Evolutionary conservation across 208 protist genomes (phyloP), one percentile per base, ranked within the genome.

Genomic region (Acanthamoeba sp.): DNA sequence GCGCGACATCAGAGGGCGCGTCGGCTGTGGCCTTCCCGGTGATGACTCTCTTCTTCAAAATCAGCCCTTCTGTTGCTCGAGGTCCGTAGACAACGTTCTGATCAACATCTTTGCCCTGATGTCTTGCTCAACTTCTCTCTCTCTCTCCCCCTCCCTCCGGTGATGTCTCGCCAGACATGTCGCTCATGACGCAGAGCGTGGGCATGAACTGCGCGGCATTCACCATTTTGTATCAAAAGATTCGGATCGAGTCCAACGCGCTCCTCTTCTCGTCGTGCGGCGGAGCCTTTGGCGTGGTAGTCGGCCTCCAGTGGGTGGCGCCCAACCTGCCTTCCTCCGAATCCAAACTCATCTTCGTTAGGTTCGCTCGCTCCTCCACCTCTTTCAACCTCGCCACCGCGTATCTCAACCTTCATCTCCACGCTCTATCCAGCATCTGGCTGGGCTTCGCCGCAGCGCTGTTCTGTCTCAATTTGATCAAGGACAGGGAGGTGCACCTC

Each of bases 131-230:
- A 0, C 40, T 48, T 48, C 20, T 20, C 32, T 52, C 22, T 16
- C 20, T 29, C 55, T 62, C 14, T 27, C 55, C 55, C 27, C 1
- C 27, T 50, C 14, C n/a, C 27, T 69, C 27, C 20, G 12, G 9
- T 93, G 87, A 32, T 50, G 18, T 93, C 34, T 52, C 27, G 29
- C 24, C 59, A 93, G 93, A 95, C 50, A 73, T 95, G 38, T 95
- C 93, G n/a, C 80, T 95, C 38, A 88, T 95, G 93, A 95, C 55
- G 22, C 93, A 95, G 66, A 95, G 93, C 66, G 85, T 95, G 82
- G 93, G 93, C 24, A 95, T 95, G 93, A 95, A 40, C 40, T 52
- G 66, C 42, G 93, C 93, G 12, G 38, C 93, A 27, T 95, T 95
- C 78, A 91, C 93, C n/a, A 95, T 95, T 50, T 34, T 80, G 55